A percentile compares a stretch with the other conserved stretches of the same genome.
phyloP scores from a whole-genome alignment of 495 filamentous ascomycete species.

The Parmelia sp. region DNA sequence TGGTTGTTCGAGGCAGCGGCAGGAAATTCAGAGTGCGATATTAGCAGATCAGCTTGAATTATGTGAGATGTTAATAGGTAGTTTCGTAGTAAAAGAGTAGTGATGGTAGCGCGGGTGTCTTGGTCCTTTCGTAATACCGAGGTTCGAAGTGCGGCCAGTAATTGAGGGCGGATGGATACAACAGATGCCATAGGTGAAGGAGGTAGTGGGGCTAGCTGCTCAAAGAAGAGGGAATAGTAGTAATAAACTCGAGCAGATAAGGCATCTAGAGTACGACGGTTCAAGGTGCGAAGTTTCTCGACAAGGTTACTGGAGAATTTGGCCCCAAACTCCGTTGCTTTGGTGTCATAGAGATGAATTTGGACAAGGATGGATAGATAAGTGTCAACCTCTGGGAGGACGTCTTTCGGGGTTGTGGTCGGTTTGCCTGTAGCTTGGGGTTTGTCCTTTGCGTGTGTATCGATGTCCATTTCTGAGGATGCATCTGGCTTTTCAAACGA shows the following conservation, averaged over 20 bases:
- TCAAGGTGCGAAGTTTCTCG: conserved; percentile 76
- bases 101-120: conserved; percentile 92
- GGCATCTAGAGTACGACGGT: conserved; percentile 89
- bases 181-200: conserved; percentile 80
- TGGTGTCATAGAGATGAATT: conserved; percentile 81
- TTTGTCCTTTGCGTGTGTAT: conserved; percentile 54
- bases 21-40: conserved; percentile 92
- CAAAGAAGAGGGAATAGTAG: conserved; percentile 91
- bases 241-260: conserved; percentile 95
- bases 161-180: conserved; percentile 74
- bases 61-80: conserved; percentile 96
- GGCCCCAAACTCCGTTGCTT: conserved; percentile 68
- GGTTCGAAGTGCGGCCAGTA: conserved; percentile 84
- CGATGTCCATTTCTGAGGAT: conserved; percentile 69
- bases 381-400: conserved; percentile 83
- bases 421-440: conserved; percentile 28
- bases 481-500: conserved; percentile 47
- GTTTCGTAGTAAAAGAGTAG: conserved; percentile 88
- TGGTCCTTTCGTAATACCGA: conserved; percentile 92
- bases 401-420: conserved; percentile 49
- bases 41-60: conserved; percentile 89
- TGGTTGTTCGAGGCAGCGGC: conserved; percentile 92
- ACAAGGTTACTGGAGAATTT: conserved; percentile 76
- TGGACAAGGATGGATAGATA: conserved; percentile 86
- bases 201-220: conserved; percentile 77